A percentile compares a stretch with the other conserved stretches of the same genome.
phyloP scores from a whole-genome alignment of 2,329 filamentous ascomycete species.

The Alternaria infectoria region DNA sequence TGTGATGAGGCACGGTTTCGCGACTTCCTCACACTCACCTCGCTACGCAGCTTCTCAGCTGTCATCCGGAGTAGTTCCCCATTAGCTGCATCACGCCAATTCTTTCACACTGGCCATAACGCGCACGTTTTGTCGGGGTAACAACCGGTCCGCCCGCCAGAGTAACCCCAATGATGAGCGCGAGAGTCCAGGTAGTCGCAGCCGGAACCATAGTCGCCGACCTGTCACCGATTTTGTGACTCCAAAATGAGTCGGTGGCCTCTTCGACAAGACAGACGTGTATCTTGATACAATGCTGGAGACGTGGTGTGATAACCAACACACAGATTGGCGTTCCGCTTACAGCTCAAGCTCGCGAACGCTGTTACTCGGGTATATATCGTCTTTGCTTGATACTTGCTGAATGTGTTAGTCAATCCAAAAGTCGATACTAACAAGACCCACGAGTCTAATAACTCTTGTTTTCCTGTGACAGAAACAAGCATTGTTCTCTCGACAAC shows the following conservation, averaged over 20 bases:
- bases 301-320: background rate
- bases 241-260: background rate
- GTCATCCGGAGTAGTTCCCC: fast-evolving
- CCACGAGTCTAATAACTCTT: background rate
- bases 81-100: fast-evolving
- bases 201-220: no score
- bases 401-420: background rate
- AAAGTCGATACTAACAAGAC: background rate
- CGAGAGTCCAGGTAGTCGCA: background rate
- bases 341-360: background rate
- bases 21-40: background rate
- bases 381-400: background rate
- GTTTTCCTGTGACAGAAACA: background rate
- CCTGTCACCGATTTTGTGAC: background rate
- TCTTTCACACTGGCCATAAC: fast-evolving
- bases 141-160: background rate
- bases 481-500: background rate
- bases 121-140: background rate
- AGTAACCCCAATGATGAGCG: background rate
- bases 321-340: background rate
- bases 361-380: fast-evolving
- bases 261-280: background rate
- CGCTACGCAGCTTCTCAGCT: background rate
- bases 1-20: background rate
- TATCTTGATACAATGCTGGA: no score